Evolutionary conservation across 192 early-diverging fungal genomes (phyloP), one percentile per base, ranked within the genome.

Genomic region (Gorgonomyces haynaldii): DNA sequence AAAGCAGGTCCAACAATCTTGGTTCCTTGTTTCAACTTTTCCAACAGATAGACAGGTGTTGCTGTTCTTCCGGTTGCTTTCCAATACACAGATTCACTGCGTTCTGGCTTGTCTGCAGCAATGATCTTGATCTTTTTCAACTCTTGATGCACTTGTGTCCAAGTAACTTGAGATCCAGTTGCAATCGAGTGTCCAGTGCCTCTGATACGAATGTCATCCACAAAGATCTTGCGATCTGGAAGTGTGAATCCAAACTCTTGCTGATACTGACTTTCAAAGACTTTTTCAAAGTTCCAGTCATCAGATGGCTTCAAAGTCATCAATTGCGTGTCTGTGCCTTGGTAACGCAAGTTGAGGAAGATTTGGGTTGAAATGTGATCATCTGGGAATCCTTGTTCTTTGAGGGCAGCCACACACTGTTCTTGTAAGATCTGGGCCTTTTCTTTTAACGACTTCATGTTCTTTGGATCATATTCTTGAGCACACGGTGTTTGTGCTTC

Each of bases 221-320:
- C 79, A 12, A 85, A 66, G 23, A 96, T 81, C 4, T 66, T 63
- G 19, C 95, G 84, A 44, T 82, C 88, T 1, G 72, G 73, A 1
- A 96, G 68, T n/a, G 63, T 69, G 53, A 98, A 98, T 1, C 95
- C 92, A 76, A 95, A 98, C 57, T 98, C 95, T n/a, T 79, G 81
- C 45, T 76, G 60, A 62, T 98, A 87, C 50, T 81, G 65, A 26
- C 65, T 53, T n/a, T 78, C 69, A 65, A 95, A 98, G 0, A 69
- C 60, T 0, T 23, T 39, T 10, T 54, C 61, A 48, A 88, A 88
- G 56, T 83, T 73, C 83, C 80, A 85, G 20, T 43, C 43, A 45
- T 60, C 61, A 2, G 42, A 19, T 0, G 85, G 76, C 60, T 90
- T 71, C 8, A 80, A 63, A 0, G 86, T 91, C 91, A 95, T 95